phyloP scores from a whole-genome alignment of 2,329 filamentous ascomycete genomes.

The Venturiaceae sp. region DNA sequence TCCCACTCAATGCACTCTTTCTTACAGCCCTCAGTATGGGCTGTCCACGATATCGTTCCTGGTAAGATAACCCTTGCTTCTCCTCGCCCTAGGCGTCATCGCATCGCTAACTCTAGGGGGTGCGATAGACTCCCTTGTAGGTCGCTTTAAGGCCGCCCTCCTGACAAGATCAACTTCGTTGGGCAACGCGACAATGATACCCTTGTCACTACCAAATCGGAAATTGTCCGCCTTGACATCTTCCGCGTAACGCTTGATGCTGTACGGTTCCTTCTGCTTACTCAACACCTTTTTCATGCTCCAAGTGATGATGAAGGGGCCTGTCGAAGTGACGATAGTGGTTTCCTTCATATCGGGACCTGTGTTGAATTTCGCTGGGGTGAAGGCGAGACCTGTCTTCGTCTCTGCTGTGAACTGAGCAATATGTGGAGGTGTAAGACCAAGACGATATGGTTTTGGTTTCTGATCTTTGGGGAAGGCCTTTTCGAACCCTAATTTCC shows the following conservation, averaged over 20 bases:
- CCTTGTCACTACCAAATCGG: slow-evolving; percentile 94
- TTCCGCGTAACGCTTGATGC: slow-evolving; percentile 91
- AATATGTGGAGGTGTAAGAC: slow-evolving; percentile 81
- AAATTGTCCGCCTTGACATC: slow-evolving; percentile 98
- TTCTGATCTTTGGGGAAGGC: slow-evolving; percentile 87
- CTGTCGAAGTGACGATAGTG: slow-evolving; percentile 92
- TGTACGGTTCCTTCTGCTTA: slow-evolving; percentile 79
- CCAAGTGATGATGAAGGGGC: slow-evolving; percentile 96
- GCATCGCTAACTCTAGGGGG: slow-evolving; percentile 35
- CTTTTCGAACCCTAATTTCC: slow-evolving; percentile 95
- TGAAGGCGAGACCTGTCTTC: slow-evolving; percentile 75
- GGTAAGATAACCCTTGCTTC: slow-evolving; percentile 60
- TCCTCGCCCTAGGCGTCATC: slow-evolving; percentile 17
- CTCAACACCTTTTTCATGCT: slow-evolving; percentile 80
- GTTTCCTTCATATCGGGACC: slow-evolving; percentile 74
- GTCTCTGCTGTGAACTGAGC: slow-evolving; percentile 98
- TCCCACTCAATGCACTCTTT: neutral
- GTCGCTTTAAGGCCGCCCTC: slow-evolving; percentile 72
- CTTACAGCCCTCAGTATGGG: slow-evolving; percentile 37
- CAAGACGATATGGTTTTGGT: slow-evolving; percentile 83
- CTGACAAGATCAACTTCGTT: slow-evolving; percentile 98
- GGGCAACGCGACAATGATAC: slow-evolving; percentile 91
- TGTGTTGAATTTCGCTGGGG: slow-evolving; percentile 87
- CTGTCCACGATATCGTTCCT: slow-evolving; percentile 78
- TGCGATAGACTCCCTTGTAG: slow-evolving; percentile 89